Base-by-base conservation (phyloP, 2,329 filamentous ascomycete genomes). In the Aspergillus ochraceus region DNA sequence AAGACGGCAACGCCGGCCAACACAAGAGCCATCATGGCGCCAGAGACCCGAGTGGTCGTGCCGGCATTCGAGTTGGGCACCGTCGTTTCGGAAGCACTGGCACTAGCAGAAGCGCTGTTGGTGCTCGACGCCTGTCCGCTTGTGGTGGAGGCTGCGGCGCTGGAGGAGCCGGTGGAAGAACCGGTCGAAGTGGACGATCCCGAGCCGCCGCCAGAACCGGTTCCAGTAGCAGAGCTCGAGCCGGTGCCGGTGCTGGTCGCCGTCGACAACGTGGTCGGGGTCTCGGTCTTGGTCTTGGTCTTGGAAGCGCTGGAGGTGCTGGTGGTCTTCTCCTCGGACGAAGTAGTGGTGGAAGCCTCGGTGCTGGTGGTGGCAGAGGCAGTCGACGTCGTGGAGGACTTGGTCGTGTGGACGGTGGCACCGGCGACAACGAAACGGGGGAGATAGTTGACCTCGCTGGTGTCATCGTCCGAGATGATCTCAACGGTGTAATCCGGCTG, bases 401-500 rank as follows among this genome's bases (percentile, higher is more conserved):
- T 66, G n/a, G 77, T 69, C 52, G 71, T 65, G 32, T 68, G 62
- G 60, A 64, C 79, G 59, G 77, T 79, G 62, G 75, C 74, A 62
- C 78, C 80, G 12, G 79, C 68, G 58, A 86, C 74, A 42, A 77
- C 74, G 73, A 85, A 86, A 61, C 77, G 77, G 6, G 80, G 79
- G 39, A 79, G 80, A 77, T 81, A 86, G 78, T 85, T 85, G 71
- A 73, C 75, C 61, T 78, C 68, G 52, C 55, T 60, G 9, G 74
- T 52, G 72, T 84, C 67, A 6, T 64, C 64, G 65, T 83, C 82
- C 64, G 76, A 73, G 68, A 83, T 72, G 67, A 86, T 86, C 68
- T 83, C 76, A 62, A 86, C 73, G 59, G 81, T 80, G 77, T 84
- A 85, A 69, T 81, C 76, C 45, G 72, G 71, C 64, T 79, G 76